Base-by-base conservation (phyloP, 352 stramenopile species). In the Pythium rishiriense region DNA sequence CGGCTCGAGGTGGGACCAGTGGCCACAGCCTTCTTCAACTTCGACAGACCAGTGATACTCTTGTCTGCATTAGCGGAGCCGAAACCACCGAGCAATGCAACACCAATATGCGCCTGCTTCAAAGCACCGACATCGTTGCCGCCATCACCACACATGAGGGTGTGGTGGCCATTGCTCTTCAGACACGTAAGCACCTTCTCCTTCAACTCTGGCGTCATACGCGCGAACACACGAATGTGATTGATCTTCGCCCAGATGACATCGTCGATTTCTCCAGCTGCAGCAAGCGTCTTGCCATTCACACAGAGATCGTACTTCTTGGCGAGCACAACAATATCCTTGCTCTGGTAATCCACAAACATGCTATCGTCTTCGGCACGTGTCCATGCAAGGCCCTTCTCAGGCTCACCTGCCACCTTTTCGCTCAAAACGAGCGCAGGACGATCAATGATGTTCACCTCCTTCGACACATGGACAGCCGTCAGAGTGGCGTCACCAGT, bases 141-240 rank as follows among this genome's bases (percentile, higher is more conserved):
- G 56, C 97, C 97, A 64, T 99, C 97, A 58, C 97, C 97, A 56
- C 97, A 99, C 97, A 99, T 99, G 19, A 99, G 80, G 25, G 95
- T 99, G 55, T 92, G 81, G 52, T 91, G 78, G 0, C 97, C 97
- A 29, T 84, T 76, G 19, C 81, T 86, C 79, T 99, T 99, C n/a
- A 99, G 80, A 11, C 88, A 90, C 10, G 91, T 96, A 54, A 99
- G 73, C 19, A 99, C 87, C 58, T 89, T 88, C 82, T 99, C 97
- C 73, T 99, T 99, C 33, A 99, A 83, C 46, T 97, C 82, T 5
- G 97, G 97, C 11, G 94, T 98, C 75, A 98, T 97, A 49, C 97
- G 84, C 28, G 97, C 97, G 80, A 98, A 99, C 39, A 99, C 93
- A 31, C 84, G 83, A 53, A 96, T 87, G 64, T 90, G 74, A 43